Evolutionary conservation across 768 basidiomycete species (phyloP).

Genomic region (Boletellus sp.): DNA sequence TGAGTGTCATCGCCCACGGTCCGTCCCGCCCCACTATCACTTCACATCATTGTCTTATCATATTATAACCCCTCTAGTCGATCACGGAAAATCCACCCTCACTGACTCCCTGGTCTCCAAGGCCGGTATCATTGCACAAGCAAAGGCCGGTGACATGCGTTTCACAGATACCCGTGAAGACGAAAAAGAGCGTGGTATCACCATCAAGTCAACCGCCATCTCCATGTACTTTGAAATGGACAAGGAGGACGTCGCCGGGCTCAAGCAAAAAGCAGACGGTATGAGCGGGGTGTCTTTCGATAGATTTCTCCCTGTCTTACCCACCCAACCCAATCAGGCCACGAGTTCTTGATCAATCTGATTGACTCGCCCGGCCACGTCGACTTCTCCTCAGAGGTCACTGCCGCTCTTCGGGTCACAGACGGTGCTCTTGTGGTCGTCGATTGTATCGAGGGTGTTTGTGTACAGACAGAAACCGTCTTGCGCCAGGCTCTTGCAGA

Average conservation of each 20-base stretch:
- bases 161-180: constrained; percentile 97
- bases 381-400: constrained; percentile 99
- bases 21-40: constrained; percentile 27
- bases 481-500: constrained; percentile 95
- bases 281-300: constrained; percentile 22
- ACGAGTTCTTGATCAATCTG: constrained; percentile 99
- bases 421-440: constrained; percentile 99
- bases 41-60: constrained; percentile 16
- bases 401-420: constrained; percentile 98
- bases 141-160: constrained; percentile 95
- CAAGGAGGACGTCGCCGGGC: constrained; percentile 80
- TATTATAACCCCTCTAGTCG: constrained; percentile 54
- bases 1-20: constrained; percentile 94
- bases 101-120: constrained; percentile 99
- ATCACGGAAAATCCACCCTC: constrained; percentile 99
- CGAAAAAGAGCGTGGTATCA: constrained; percentile 99
- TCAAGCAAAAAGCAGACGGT: constrained; percentile 96
- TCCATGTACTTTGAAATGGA: constrained; percentile 98
- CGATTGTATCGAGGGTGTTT: constrained; percentile 99
- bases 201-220: constrained; percentile 99
- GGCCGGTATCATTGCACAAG: constrained; percentile 95
- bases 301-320: background rate
- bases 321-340: constrained; percentile 43
- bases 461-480: constrained; percentile 99
- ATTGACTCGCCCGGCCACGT: constrained; percentile 99